A percentile compares a stretch with the other conserved stretches of the same genome.
These are phyloP conservation scores for Tetrahymena malaccensis DNA, from an alignment of 73 alveolate species.

Conservation along the genomic window DNA sequence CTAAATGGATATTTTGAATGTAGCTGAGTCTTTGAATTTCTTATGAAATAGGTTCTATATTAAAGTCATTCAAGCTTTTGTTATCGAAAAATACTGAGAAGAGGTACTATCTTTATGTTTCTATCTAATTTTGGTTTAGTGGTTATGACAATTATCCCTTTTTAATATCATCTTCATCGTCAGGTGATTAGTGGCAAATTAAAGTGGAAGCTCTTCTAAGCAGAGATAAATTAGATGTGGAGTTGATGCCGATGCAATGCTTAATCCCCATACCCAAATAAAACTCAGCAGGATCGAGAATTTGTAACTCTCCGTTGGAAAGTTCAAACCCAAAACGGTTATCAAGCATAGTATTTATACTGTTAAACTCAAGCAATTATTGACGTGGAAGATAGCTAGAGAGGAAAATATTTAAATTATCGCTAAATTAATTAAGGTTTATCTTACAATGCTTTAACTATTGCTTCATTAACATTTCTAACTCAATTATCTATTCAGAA, in stretches of 20 bases:
- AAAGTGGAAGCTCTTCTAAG: background rate
- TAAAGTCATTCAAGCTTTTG: background rate
- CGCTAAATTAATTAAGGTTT: background rate
- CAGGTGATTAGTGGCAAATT: background rate
- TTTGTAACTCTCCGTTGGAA: background rate
- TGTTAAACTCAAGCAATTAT: background rate
- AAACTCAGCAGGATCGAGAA: background rate
- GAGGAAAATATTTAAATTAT: background rate
- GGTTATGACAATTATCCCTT: background rate
- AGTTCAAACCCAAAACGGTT: background rate
- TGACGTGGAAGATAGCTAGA: background rate
- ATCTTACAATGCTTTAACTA: background rate
- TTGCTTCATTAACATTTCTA: background rate
- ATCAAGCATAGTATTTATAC: background rate
- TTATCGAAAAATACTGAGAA: background rate
- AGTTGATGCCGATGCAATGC: background rate
- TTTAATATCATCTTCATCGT: background rate
- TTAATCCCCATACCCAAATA: background rate
- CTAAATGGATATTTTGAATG: background rate
- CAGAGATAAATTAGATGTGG: background rate
- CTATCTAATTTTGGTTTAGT: background rate
- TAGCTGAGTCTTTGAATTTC: background rate
- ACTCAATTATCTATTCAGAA: background rate
- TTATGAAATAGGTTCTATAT: background rate
- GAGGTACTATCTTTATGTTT: background rate